Evolutionary conservation across 371 early-diverging fungal genomes (phyloP), one percentile per base, ranked within the genome.

Genomic region (Choanephora cucurbitarum): DNA sequence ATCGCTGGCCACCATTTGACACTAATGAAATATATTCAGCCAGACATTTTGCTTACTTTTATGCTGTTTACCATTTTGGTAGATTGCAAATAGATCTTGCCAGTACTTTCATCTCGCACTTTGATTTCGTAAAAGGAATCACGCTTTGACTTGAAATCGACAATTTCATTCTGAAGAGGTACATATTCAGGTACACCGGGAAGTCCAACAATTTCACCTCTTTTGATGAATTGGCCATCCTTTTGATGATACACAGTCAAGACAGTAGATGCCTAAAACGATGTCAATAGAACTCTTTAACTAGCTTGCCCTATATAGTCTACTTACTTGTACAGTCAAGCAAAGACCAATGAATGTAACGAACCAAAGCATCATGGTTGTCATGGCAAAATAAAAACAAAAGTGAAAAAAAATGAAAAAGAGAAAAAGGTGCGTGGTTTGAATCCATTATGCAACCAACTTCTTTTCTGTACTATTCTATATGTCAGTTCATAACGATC

Each of bases 1-100:
- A 14, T 60, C 58, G 21, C 62, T 62, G 15, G 60, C 63, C 9
- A 63, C 60, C 60, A 70, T 49, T 51, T 70, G 70, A 43, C 70
- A 66, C 70, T 70, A 28, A 13, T n/a, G 28, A 28, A 7, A 7
- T 28, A 7, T 3, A 28, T 28, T 28, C 7, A 28, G 28, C 8
- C 17, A 44, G 18, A 21, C 9, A 44, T 0, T 17, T 1, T 42
- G 14, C 8, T 17, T 1, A 32, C 19, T 21, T 23, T 42, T 28
- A 23, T n/a, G 22, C 17, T 37, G 10, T 52, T 59, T 62, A 66
- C 70, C 42, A 57, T 54, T 47, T 50, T 62, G 14, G 60, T 57
- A 3, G 66, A 60, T 41, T 63, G 58, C 10, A 66, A 37, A 17
- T 54, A 21, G 11, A 66, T 32, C 18, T 59, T 50, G 41, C 63